These are phyloP conservation scores for Fusarium lateritium DNA, from an alignment of 2,329 filamentous ascomycete genomes.

Conservation along the genomic window DNA sequence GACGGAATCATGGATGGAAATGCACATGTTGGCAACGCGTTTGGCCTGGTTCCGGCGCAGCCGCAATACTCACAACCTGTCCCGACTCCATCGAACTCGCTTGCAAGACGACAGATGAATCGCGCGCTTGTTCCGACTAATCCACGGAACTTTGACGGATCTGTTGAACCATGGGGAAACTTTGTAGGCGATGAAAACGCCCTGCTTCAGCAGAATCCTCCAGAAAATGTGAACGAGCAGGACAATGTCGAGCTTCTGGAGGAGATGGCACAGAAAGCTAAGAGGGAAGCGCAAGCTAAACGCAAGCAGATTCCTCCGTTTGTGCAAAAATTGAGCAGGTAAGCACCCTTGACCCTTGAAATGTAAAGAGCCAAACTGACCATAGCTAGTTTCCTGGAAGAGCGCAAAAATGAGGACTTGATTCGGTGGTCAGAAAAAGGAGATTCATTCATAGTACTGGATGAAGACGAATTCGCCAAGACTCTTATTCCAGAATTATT, in stretches of 20 bases:
- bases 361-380: conserved; percentile 41
- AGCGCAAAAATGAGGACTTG: conserved; percentile 91
- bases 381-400: conserved; percentile 85
- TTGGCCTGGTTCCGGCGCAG: conserved; percentile 57
- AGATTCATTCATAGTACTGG: conserved; percentile 95
- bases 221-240: conserved; percentile 62
- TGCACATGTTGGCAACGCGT: conserved; percentile 55
- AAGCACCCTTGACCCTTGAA: conserved; percentile 52
- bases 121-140: conserved; percentile 64
- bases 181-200: conserved; percentile 61
- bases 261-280: conserved; percentile 83
- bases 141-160: conserved; percentile 56
- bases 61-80: conserved; percentile 53
- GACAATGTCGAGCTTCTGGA: conserved; percentile 86
- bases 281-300: conserved; percentile 89
- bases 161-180: conserved; percentile 58
- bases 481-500: conserved; percentile 97
- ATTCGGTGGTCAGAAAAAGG: conserved; percentile 98
- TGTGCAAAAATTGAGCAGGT: conserved; percentile 98
- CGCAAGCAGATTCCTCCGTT: conserved; percentile 97
- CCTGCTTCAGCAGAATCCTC: conserved; percentile 56
- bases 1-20: conserved; percentile 51
- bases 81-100: conserved; percentile 62
- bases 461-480: conserved; percentile 99
- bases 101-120: conserved; percentile 68